Conservation (phyloP, 306 rosid genomes). For the Albizia julibrissin region DNA sequence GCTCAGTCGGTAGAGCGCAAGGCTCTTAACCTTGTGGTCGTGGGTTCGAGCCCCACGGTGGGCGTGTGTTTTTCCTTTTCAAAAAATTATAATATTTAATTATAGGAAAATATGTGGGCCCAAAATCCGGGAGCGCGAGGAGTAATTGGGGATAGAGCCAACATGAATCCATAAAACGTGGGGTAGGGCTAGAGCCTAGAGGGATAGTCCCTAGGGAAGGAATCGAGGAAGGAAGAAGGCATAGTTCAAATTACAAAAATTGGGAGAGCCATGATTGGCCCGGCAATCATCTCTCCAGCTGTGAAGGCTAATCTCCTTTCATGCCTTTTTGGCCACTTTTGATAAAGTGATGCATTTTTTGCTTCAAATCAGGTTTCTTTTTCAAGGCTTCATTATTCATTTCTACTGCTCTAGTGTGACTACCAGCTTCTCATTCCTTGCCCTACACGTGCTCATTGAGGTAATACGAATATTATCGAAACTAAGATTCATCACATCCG, state of each 20-base stretch:
- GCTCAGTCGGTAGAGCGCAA: conserved; percentile 28
- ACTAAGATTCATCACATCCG: no score
- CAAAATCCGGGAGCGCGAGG: not conserved
- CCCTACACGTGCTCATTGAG: not conserved
- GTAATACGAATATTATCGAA: no score
- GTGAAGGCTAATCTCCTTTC: conserved; percentile 16
- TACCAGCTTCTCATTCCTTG: not conserved
- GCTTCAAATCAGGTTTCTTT: conserved; percentile 41
- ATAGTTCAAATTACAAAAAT: not conserved
- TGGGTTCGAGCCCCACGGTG: conserved; percentile 31
- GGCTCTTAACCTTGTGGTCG: conserved; percentile 30
- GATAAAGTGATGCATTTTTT: conserved; percentile 32
- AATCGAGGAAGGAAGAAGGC: no score
- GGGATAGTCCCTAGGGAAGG: not conserved
- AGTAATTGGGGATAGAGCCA: no score
- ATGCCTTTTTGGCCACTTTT: not conserved
- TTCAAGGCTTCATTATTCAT: conserved; percentile 29
- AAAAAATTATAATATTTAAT: no score
- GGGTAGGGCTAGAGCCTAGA: not conserved
- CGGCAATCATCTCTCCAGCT: conserved; percentile 27
- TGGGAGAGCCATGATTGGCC: conserved; percentile 12
- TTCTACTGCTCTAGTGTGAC: not conserved
- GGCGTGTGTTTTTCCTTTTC: not conserved
- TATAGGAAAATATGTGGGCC: not conserved
- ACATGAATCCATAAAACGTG: not conserved